phyloP scores from a whole-genome alignment of 306 rosid genomes.

The Cucurbita argyrosperma region DNA sequence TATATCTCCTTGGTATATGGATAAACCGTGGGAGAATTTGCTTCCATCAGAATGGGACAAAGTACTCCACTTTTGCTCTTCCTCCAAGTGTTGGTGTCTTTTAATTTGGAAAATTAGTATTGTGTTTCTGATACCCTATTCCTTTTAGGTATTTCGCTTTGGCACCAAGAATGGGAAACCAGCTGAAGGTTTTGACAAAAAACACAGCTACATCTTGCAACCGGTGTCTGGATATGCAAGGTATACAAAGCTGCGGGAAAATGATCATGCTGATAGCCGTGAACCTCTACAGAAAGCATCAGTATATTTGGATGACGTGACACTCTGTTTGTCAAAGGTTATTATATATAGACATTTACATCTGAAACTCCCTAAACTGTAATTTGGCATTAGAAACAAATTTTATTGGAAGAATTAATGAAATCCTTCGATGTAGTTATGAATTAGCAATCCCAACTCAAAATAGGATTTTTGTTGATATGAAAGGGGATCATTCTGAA shows the following conservation, averaged over 20 bases:
- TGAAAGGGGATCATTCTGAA: not conserved
- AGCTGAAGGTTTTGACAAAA: conserved; percentile 29
- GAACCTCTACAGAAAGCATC: conserved; percentile 80
- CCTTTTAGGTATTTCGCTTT: conserved; percentile 57
- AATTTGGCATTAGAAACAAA: not conserved
- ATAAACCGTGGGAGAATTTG: conserved; percentile 75
- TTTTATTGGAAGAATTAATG: not conserved
- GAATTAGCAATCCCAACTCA: not conserved
- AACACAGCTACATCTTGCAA: conserved; percentile 63
- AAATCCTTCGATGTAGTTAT: not conserved
- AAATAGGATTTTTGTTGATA: not conserved
- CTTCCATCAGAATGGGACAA: conserved; percentile 93
- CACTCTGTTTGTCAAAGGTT: conserved; percentile 84
- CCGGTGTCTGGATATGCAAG: conserved; percentile 86
- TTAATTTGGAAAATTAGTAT: not conserved
- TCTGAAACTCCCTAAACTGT: not conserved
- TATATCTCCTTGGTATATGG: conserved; percentile 59
- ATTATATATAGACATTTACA: not conserved
- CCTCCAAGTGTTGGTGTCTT: not conserved
- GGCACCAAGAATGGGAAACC: conserved; percentile 84
- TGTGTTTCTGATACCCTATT: not conserved
- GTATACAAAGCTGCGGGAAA: conserved; percentile 52
- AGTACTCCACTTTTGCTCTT: conserved; percentile 22
- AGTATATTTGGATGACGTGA: conserved; percentile 89
- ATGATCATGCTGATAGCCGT: conserved; percentile 45